Conservation (phyloP, 1,284 basidiomycete genomes). For the Meripilus lineatus region DNA sequence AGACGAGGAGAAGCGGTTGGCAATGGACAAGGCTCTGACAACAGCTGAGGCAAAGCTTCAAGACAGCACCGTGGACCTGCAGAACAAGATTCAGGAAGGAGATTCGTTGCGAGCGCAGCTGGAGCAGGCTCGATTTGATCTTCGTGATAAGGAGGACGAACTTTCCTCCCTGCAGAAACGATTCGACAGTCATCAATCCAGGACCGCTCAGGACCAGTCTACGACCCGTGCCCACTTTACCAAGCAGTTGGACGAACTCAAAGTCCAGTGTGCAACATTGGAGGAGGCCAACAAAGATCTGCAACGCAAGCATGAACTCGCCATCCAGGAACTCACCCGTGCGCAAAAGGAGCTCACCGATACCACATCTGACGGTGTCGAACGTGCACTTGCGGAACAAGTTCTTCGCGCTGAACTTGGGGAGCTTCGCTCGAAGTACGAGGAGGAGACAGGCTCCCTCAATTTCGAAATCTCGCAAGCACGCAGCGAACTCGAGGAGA, state of each 20-base stretch:
- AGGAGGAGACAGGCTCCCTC: conserved; percentile 33
- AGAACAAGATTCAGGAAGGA: too few species aligned
- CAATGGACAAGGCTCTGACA: conserved; percentile 20
- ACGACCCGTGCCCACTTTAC: conserved; percentile 15
- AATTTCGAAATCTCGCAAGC: conserved; percentile 33
- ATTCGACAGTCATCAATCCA: conserved; percentile 16
- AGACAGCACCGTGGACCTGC: conserved; percentile 6
- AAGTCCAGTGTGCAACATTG: conserved; percentile 21
- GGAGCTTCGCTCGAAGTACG: conserved; percentile 33
- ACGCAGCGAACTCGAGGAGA: conserved; percentile 30
- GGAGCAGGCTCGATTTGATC: conserved; percentile 15
- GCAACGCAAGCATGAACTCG: conserved; percentile 15
- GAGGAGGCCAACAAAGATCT: conserved; percentile 18
- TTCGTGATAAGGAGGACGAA: conserved; percentile 26
- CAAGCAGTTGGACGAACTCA: conserved; percentile 20
- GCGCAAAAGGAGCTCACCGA: conserved; percentile 17
- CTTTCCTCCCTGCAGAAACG: conserved; percentile 21
- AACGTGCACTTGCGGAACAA: conserved; percentile 16
- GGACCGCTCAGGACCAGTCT: conserved; percentile 14
- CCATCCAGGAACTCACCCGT: conserved; percentile 20
- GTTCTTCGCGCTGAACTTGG: conserved; percentile 24
- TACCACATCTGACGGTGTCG: conserved; percentile 14
- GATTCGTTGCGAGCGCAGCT: conserved; percentile 15
- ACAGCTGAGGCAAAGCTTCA: conserved; percentile 20
- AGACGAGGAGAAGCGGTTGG: background rate